Conservation (phyloP, 441 rosid species). For the Jatropha podagrica region DNA sequence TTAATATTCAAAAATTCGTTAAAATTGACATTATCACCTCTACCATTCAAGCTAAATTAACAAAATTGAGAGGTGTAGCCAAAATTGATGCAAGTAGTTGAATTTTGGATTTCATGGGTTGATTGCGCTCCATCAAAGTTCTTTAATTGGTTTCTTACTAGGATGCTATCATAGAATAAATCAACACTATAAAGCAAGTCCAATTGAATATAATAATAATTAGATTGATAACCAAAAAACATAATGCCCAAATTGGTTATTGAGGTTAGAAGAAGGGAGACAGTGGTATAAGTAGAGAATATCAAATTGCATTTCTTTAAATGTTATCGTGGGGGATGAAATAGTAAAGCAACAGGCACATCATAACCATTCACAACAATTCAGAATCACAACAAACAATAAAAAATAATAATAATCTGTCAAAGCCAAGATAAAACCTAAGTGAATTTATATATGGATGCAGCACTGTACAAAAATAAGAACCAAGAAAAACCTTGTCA, state of each 20-base stretch:
- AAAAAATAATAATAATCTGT: neutral
- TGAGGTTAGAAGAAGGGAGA: neutral
- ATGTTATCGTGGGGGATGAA: neutral
- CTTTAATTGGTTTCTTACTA: neutral
- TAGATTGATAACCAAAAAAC: neutral
- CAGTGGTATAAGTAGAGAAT: neutral
- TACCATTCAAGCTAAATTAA: neutral
- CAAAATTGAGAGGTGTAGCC: neutral
- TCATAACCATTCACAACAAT: conserved; percentile 3
- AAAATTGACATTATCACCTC: neutral
- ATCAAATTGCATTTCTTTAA: neutral
- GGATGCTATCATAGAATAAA: too few relatives aligned
- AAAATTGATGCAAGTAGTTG: neutral
- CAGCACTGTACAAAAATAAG: conserved; percentile 7
- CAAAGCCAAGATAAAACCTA: neutral
- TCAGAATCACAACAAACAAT: neutral
- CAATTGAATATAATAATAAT: neutral
- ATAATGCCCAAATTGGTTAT: neutral
- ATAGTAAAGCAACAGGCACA: neutral
- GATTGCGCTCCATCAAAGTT: neutral
- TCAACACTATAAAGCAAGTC: neutral
- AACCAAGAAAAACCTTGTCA: conserved; percentile 58
- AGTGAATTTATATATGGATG: conserved; percentile 6
- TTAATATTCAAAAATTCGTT: neutral
- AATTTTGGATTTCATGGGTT: neutral